These are phyloP conservation scores for Cylindrotheca fusiformis DNA, from an alignment of 108 stramenopile species.

Conservation along the genomic window DNA sequence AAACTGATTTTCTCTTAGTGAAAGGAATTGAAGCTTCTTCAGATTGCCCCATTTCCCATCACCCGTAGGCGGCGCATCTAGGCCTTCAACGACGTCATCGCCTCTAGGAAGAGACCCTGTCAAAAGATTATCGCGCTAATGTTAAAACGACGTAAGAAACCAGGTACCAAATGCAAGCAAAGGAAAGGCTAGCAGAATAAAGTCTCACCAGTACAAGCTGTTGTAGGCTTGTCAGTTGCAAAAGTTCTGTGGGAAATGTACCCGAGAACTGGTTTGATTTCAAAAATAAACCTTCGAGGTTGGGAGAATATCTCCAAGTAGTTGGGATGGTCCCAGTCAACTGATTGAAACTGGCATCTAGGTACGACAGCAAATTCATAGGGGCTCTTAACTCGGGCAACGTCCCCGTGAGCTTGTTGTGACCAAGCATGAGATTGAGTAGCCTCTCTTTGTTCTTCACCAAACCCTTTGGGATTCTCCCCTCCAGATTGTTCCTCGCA, in stretches of 20 bases:
- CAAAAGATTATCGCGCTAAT: slow-evolving; percentile 12
- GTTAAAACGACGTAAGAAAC: too few relatives aligned
- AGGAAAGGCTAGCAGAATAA: too few relatives aligned
- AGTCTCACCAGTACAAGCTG: too few relatives aligned
- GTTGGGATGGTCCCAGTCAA: background rate
- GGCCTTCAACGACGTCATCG: background rate
- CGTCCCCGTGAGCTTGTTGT: slow-evolving; percentile 19
- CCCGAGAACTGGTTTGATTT: slow-evolving; percentile 21
- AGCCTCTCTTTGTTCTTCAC: background rate
- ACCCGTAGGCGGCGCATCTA: background rate
- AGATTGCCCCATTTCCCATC: background rate
- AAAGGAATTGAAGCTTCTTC: background rate
- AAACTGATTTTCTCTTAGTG: background rate
- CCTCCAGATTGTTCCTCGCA: slow-evolving; percentile 11
- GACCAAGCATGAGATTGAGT: background rate
- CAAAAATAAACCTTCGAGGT: slow-evolving; percentile 5
- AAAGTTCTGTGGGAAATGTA: slow-evolving; percentile 25
- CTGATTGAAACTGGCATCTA: too few relatives aligned
- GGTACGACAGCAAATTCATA: too few relatives aligned
- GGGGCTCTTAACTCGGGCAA: too few relatives aligned
- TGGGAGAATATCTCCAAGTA: slow-evolving; percentile 1
- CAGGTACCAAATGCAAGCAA: too few relatives aligned
- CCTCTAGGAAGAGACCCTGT: slow-evolving; percentile 14
- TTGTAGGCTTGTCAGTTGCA: too few relatives aligned
- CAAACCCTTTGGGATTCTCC: slow-evolving; percentile 20